A percentile compares a stretch with the other conserved stretches of the same genome.
Evolutionary conservation across 257 asterid genomes (phyloP).

Genomic region (Ocimum tenuiflorum): DNA sequence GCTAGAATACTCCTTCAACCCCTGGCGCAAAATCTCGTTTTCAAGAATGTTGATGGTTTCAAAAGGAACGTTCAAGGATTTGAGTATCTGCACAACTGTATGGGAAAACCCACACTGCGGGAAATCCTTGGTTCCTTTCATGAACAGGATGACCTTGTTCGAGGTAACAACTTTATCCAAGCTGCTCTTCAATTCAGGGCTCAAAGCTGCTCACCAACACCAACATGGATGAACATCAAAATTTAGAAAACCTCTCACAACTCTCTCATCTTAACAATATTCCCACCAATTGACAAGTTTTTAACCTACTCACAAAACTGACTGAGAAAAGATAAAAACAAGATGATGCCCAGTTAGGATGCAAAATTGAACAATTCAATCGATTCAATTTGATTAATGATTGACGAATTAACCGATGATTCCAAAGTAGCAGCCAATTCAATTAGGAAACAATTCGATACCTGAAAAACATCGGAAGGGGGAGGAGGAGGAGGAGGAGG

Average conservation of each 20-base stretch:
- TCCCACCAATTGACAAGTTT: too few relatives aligned
- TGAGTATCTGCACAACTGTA: conserved; percentile 75
- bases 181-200: conserved; percentile 62
- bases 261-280: too few relatives aligned
- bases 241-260: too few relatives aligned
- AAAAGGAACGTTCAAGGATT: conserved; percentile 57
- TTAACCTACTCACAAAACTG: too few relatives aligned
- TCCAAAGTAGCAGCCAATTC: neutral
- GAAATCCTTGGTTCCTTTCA: conserved; percentile 87
- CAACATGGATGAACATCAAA: neutral
- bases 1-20: conserved; percentile 76
- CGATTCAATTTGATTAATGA: neutral
- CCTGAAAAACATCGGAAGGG: conserved; percentile 35
- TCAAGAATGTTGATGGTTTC: conserved; percentile 74
- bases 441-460: neutral
- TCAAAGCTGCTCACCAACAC: conserved; percentile 43
- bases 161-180: conserved; percentile 80
- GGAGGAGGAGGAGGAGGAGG: conserved; percentile 9
- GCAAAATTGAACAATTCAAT: too few relatives aligned
- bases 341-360: too few relatives aligned
- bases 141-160: conserved; percentile 67
- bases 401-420: too few relatives aligned
- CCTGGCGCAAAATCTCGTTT: conserved; percentile 71
- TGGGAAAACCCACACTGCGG: conserved; percentile 92
- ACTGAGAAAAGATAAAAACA: too few relatives aligned